A percentile compares a stretch with the other conserved stretches of the same genome.
phyloP scores from a whole-genome alignment of 805 yeast species.

The Metschnikowia lochheadii region DNA sequence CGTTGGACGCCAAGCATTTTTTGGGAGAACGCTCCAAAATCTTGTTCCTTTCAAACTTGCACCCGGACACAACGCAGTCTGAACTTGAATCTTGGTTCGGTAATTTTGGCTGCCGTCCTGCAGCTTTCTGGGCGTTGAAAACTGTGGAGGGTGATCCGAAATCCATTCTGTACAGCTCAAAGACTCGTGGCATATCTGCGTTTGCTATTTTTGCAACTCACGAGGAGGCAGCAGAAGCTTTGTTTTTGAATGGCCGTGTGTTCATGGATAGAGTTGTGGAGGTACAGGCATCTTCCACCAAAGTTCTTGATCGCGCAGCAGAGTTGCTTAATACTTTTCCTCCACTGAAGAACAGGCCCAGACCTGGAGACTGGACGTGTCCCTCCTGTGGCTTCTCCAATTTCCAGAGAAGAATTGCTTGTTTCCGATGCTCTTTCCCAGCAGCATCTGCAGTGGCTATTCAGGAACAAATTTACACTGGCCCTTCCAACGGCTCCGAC shows the following conservation, averaged over 20 bases:
- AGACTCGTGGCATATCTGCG: conserved; percentile 52
- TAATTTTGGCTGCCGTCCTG: conserved; percentile 79
- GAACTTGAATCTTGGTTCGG: conserved; percentile 91
- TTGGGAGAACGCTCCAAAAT: conserved; percentile 69
- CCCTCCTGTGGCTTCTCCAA: conserved; percentile 94
- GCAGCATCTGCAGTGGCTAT: conserved; percentile 68
- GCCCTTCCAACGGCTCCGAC: conserved; percentile 3
- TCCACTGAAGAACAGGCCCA: conserved; percentile 75
- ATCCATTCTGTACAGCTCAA: conserved; percentile 20
- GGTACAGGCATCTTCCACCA: conserved; percentile 79
- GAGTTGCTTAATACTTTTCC: conserved; percentile 84
- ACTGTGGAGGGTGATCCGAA: conserved; percentile 35
- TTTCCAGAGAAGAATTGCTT: conserved; percentile 89
- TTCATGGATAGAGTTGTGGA: conserved; percentile 73
- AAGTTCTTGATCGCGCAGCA: conserved; percentile 75
- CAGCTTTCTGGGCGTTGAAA: conserved; percentile 84
- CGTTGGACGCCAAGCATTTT: conserved; percentile 68
- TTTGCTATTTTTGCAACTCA: conserved; percentile 82
- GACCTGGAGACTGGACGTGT: conserved; percentile 99
- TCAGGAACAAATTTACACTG: conserved; percentile 54
- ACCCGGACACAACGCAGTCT: conserved; percentile 82
- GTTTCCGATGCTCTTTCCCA: conserved; percentile 90
- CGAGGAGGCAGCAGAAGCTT: conserved; percentile 78
- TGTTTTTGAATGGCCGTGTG: conserved; percentile 74
- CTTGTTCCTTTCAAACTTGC: conserved; percentile 74